Evolutionary conservation across 75 land plant species (phyloP), one percentile per base, ranked within the genome.

Genomic region (Cryptomeria japonica): DNA sequence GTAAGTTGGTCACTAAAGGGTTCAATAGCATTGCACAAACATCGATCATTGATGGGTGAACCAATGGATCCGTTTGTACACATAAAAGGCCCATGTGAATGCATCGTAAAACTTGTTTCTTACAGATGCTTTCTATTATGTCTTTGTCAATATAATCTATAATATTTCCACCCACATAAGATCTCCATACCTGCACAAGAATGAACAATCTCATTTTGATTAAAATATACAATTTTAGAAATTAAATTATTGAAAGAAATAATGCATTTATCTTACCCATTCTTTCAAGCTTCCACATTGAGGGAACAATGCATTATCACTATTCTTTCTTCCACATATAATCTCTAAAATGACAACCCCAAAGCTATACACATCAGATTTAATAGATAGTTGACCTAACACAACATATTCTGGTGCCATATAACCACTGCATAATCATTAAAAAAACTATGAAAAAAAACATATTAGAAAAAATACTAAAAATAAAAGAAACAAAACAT

Each of bases 31-130:
- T 89, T 28, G 51, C 8, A 18, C 84, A 36, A 10, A 88, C 86
- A 8, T 22, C 32, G 28, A 84, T 58, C 92, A 91, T 91, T n/a
- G 42, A 0, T 22, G 92, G 92, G 16, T 88, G 80, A 37, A 51
- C 75, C 1, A 34, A 73, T 28, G 86, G 38, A 22, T 31, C 0
- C 1, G 6, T 85, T 84, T 88, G 88, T 16, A 83, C 70, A 37
- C 91, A 90, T 15, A 88, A 49, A 13, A 91, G 86, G 1, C 82
- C 90, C 1, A 88, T 58, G 15, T 86, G 80, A 14, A 88, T 83
- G 80, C 84, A 90, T 61, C 72, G 82, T 73, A 49, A 3, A 2
- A 88, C 75, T 86, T 88, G 84, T 1, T 56, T 44, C 0, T 18
- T 9, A 0, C 8, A 0, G 3, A 28, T 16, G 0, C 14, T 38